Evolutionary conservation across 1,284 basidiomycete species (phyloP).

Genomic region (Athelia sp.): DNA sequence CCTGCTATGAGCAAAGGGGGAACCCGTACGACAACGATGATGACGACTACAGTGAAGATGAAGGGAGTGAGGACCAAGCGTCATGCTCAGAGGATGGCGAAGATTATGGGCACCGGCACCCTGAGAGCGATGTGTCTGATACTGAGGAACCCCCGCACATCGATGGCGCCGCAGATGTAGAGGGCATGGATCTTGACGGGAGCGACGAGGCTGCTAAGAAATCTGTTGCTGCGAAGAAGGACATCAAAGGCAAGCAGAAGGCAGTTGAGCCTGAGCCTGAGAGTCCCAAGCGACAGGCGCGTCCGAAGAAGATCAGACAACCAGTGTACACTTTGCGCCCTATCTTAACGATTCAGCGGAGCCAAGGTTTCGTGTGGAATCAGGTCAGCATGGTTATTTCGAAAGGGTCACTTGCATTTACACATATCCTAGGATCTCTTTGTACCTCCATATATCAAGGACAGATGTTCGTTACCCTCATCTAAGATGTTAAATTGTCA

Average conservation of each 20-base stretch:
- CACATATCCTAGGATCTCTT: constrained; percentile 58
- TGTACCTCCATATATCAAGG: constrained; percentile 81
- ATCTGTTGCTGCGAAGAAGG: constrained; percentile 40
- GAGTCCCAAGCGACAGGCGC: constrained; percentile 41
- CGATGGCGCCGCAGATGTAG: constrained; percentile 36
- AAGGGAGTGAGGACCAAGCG: constrained; percentile 37
- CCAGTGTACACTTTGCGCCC: constrained; percentile 62
- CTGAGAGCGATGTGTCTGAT: constrained; percentile 19
- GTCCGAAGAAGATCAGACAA: constrained; percentile 48
- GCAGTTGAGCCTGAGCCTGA: constrained; percentile 59
- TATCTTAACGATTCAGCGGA: constrained; percentile 77
- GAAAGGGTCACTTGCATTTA: constrained; percentile 6
- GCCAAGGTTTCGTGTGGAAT: constrained; percentile 86
- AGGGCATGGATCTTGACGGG: constrained; percentile 58
- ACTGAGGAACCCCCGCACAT: constrained; percentile 23
- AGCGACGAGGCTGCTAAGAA: constrained; percentile 42
- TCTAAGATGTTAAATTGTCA: constrained; percentile 9
- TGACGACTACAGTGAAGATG: constrained; percentile 39
- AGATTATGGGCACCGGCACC: constrained; percentile 41
- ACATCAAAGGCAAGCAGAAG: constrained; percentile 74
- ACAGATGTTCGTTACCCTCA: constrained; percentile 61
- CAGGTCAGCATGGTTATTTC: constrained; percentile 44
- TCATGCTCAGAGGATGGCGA: constrained; percentile 72
- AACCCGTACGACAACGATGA: constrained; percentile 58
- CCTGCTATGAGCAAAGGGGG: constrained; percentile 71